Evolutionary conservation across 1,139 yeast genomes (phyloP).

Genomic region (Blastobotrys petasosporus): DNA sequence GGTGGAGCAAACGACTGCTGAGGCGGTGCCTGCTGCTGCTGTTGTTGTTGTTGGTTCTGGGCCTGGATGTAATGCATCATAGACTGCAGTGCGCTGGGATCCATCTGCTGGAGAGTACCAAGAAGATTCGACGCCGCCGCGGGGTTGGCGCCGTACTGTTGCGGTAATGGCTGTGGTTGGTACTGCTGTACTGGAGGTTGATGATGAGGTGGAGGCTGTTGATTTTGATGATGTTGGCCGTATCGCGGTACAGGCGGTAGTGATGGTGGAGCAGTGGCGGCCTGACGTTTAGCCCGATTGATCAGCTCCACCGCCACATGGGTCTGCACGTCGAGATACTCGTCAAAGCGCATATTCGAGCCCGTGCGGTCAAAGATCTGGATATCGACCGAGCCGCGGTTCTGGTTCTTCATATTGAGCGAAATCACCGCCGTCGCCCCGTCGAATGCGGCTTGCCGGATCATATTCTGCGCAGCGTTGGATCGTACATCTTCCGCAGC

Average conservation of each 20-base stretch:
- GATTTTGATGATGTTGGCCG: slow-evolving; percentile 4
- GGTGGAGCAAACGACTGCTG: slow-evolving; percentile 14
- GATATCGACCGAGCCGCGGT: slow-evolving; percentile 48
- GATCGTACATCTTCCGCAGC: slow-evolving; percentile 42
- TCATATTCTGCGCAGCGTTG: slow-evolving; percentile 47
- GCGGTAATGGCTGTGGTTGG: not conserved
- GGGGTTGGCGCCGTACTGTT: slow-evolving; percentile 15
- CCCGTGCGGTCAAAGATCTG: slow-evolving; percentile 70
- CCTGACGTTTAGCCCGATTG: slow-evolving; percentile 25
- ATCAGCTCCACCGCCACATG: slow-evolving; percentile 55
- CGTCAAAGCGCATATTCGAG: slow-evolving; percentile 70
- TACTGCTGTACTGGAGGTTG: not conserved
- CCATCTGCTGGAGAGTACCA: slow-evolving; percentile 28
- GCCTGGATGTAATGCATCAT: slow-evolving; percentile 25
- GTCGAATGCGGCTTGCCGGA: slow-evolving; percentile 74
- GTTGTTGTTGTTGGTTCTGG: slow-evolving; percentile 27
- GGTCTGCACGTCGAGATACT: slow-evolving; percentile 62
- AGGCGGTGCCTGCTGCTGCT: slow-evolving; percentile 21
- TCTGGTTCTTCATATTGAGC: slow-evolving; percentile 43
- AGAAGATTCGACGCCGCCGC: slow-evolving; percentile 20
- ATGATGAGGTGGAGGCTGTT: not conserved
- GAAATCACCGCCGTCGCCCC: slow-evolving; percentile 72
- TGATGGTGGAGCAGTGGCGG: slow-evolving; percentile 2
- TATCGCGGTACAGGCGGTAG: slow-evolving; percentile 12
- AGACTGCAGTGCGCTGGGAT: slow-evolving; percentile 31